Evolutionary conservation across 2,329 filamentous ascomycete species (phyloP).

Genomic region (Colletotrichum falcatum): DNA sequence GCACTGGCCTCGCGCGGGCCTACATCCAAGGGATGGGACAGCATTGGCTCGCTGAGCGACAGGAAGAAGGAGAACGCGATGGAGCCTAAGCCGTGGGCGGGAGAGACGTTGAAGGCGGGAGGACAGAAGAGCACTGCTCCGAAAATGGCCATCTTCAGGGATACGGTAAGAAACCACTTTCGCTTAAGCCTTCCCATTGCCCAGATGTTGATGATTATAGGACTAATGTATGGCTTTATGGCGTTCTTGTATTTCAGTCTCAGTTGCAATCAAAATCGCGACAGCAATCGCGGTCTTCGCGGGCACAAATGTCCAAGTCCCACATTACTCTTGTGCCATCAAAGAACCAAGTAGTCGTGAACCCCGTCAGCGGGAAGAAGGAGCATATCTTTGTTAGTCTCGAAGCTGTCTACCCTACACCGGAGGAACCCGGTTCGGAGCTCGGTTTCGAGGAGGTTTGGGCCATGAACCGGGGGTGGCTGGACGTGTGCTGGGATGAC

Average conservation of each 20-base stretch:
- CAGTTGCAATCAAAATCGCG: slow-evolving; percentile 50
- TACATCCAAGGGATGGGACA: slow-evolving; percentile 85
- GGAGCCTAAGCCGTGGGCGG: slow-evolving; percentile 90
- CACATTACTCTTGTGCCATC: slow-evolving; percentile 77
- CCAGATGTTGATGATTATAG: slow-evolving; percentile 90
- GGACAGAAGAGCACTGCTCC: slow-evolving; percentile 81
- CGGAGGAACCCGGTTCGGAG: slow-evolving; percentile 77
- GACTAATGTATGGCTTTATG: slow-evolving; percentile 80
- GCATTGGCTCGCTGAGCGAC: slow-evolving; percentile 85
- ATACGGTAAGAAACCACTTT: slow-evolving; percentile 79
- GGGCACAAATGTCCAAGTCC: slow-evolving; percentile 69
- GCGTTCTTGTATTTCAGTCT: slow-evolving; percentile 66
- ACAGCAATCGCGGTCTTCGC: slow-evolving; percentile 49
- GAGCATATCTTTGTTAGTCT: slow-evolving; percentile 92
- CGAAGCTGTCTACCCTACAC: slow-evolving; percentile 84
- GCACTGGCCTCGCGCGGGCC: slow-evolving; percentile 64
- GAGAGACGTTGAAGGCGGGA: slow-evolving; percentile 88
- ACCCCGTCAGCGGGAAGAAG: slow-evolving; percentile 83
- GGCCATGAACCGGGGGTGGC: slow-evolving; percentile 79
- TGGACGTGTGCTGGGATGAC: slow-evolving; percentile 67
- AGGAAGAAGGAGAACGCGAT: slow-evolving; percentile 94
- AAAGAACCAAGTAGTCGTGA: slow-evolving; percentile 82
- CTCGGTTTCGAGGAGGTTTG: slow-evolving; percentile 93
- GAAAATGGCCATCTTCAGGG: slow-evolving; percentile 95
- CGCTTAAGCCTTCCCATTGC: slow-evolving; percentile 53